A percentile compares a stretch with the other conserved stretches of the same genome.
These are phyloP conservation scores for Phoenix roebelenii DNA, from an alignment of 176 grass and related monocot genomes.

Conservation along the genomic window DNA sequence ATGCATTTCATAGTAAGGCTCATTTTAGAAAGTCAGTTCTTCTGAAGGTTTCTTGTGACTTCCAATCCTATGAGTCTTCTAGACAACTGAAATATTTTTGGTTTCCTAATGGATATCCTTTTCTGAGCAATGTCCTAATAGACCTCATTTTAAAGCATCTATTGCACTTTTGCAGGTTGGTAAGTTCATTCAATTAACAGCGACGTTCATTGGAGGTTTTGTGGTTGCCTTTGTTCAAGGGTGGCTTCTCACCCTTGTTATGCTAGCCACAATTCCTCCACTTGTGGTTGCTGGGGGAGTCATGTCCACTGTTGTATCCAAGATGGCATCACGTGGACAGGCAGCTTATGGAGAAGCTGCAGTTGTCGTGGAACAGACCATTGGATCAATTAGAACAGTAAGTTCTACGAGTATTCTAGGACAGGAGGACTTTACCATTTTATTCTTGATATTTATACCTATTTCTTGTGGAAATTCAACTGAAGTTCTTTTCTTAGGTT, in stretches of 20 bases:
- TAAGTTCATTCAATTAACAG: conserved; percentile 80
- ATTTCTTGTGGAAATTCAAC: no score
- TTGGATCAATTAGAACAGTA: conserved; percentile 90
- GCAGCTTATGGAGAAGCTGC: conserved; percentile 76
- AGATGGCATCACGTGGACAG: conserved; percentile 91
- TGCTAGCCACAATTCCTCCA: conserved; percentile 80
- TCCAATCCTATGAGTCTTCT: no score
- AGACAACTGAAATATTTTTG: no score
- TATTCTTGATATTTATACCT: no score
- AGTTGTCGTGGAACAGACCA: conserved; percentile 79
- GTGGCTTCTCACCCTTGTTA: conserved; percentile 84
- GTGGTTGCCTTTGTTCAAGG: conserved; percentile 83
- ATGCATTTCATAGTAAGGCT: no score
- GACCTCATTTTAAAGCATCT: not conserved
- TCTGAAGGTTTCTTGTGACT: no score
- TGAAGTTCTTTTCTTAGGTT: conserved; percentile 34
- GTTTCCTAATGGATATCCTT: no score
- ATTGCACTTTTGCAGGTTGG: conserved; percentile 37
- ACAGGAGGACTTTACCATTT: no score
- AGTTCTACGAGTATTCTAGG: conserved; percentile 8
- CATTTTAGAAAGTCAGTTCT: no score
- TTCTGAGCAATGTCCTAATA: no score
- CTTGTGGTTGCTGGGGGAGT: conserved; percentile 62
- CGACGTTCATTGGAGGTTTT: conserved; percentile 88
- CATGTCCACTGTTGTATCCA: conserved; percentile 81